Evolutionary conservation across 805 yeast species (phyloP).

Genomic region (Saccharomycopsis babjevae): DNA sequence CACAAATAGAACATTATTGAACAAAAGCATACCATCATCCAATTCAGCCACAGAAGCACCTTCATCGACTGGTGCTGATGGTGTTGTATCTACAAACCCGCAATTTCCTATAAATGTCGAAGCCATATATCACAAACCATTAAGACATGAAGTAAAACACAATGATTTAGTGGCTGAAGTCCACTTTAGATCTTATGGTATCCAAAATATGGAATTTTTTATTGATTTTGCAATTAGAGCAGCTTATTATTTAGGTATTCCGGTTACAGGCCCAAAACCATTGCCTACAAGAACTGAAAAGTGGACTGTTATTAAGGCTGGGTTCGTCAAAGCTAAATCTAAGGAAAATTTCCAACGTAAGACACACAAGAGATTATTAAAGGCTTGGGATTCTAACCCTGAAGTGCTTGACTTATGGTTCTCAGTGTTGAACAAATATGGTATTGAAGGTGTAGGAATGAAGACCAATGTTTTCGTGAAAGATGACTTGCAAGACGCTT

Average conservation of each 20-base stretch:
- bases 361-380: slow-evolving; percentile 65
- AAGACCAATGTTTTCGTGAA: slow-evolving; percentile 55
- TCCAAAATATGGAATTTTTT: slow-evolving; percentile 60
- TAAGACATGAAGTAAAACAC: slow-evolving; percentile 53
- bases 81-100: background rate
- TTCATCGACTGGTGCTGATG: slow-evolving; percentile 3
- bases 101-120: slow-evolving; percentile 78
- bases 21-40: slow-evolving; percentile 7
- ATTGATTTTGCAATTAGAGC: slow-evolving; percentile 83
- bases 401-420: slow-evolving; percentile 78
- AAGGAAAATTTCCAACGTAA: slow-evolving; percentile 90
- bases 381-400: slow-evolving; percentile 76
- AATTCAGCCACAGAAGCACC: background rate
- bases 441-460: slow-evolving; percentile 74
- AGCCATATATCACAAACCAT: slow-evolving; percentile 71
- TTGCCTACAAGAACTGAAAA: slow-evolving; percentile 64
- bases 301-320: slow-evolving; percentile 90
- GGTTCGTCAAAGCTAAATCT: slow-evolving; percentile 88
- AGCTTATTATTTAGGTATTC: slow-evolving; percentile 83
- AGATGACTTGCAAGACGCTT: slow-evolving; percentile 37
- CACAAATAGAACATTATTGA: slow-evolving; percentile 14
- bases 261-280: slow-evolving; percentile 65
- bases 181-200: slow-evolving; percentile 61
- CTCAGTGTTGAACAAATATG: slow-evolving; percentile 65
- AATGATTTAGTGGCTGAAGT: slow-evolving; percentile 75